Percentiles rank a stretch among this genome's conserved stretches.
These are phyloP conservation scores for Oryza longistaminata DNA, from an alignment of 176 grass and related monocot species.

Conservation along the genomic window DNA sequence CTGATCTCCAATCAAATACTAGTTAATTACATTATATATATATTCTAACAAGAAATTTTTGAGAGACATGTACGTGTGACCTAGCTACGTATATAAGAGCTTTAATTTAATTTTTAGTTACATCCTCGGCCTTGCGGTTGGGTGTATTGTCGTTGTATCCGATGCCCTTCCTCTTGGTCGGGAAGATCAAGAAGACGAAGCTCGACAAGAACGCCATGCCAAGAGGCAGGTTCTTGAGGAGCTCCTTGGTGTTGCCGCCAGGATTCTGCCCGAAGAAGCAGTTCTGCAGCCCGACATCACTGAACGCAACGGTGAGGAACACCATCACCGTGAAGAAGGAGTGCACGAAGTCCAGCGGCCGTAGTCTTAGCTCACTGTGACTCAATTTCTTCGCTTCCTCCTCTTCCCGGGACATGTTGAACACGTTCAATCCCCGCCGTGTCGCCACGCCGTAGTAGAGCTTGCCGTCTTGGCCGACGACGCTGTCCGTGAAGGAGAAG, in stretches of 20 bases:
- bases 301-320: slow-evolving; percentile 39
- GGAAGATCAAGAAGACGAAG: slow-evolving; percentile 39
- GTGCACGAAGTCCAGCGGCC: slow-evolving; percentile 27
- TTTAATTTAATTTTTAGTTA: background rate
- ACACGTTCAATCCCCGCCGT: background rate
- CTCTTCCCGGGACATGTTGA: slow-evolving; percentile 27
- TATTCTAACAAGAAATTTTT: no score
- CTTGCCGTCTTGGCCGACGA: slow-evolving; percentile 42
- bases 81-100: no score
- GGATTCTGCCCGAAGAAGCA: slow-evolving; percentile 25
- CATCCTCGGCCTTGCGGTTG: background rate
- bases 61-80: no score
- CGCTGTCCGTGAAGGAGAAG: slow-evolving; percentile 45
- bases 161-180: slow-evolving; percentile 35
- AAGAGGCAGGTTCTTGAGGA: slow-evolving; percentile 39
- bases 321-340: slow-evolving; percentile 33
- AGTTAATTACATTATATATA: no score
- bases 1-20: no score
- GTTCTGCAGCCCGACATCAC: slow-evolving; percentile 17
- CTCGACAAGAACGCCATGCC: slow-evolving; percentile 37
- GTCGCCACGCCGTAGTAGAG: slow-evolving; percentile 53
- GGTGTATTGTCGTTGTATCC: slow-evolving; percentile 27
- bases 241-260: background rate
- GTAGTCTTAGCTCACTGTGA: background rate
- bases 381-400: background rate